phyloP scores from a whole-genome alignment of 305 asterid species.

The Rubia balearica region DNA sequence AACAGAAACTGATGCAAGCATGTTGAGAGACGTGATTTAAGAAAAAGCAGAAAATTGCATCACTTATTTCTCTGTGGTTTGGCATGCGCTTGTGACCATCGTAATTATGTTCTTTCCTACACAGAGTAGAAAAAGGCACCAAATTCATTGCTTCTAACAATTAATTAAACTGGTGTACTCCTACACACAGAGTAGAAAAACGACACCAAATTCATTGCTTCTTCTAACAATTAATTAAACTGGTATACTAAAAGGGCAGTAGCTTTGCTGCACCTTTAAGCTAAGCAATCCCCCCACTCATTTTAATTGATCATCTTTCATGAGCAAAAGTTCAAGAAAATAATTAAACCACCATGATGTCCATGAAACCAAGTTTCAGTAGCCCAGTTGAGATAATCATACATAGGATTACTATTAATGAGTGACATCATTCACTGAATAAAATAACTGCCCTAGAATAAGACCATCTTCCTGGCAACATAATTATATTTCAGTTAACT shows the following conservation, averaged over 20 bases:
- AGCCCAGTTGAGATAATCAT: neutral
- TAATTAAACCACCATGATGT: slow-evolving; percentile 5
- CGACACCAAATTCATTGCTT: no score
- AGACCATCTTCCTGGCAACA: neutral
- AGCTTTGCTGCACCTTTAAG: slow-evolving; percentile 34
- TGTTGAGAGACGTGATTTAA: slow-evolving; percentile 7
- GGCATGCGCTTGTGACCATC: slow-evolving; percentile 18
- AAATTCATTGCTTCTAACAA: neutral
- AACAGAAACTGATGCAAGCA: neutral
- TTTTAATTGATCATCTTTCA: slow-evolving; percentile 4
- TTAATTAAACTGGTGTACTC: slow-evolving; percentile 9
- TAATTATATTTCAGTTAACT: neutral
- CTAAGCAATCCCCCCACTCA: slow-evolving; percentile 21
- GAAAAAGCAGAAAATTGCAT: slow-evolving; percentile 2
- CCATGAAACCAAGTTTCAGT: slow-evolving; percentile 13
- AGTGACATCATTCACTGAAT: neutral
- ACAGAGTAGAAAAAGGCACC: neutral
- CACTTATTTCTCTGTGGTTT: slow-evolving; percentile 1
- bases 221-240: no score
- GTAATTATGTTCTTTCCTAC: slow-evolving; percentile 13
- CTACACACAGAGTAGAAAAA: no score
- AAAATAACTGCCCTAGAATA: neutral
- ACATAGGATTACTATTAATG: neutral
- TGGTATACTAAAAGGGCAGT: neutral
- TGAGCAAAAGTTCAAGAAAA: neutral